Base-by-base conservation (phyloP, 176 grass and related monocot genomes). In the Phoenix roebelenii region DNA sequence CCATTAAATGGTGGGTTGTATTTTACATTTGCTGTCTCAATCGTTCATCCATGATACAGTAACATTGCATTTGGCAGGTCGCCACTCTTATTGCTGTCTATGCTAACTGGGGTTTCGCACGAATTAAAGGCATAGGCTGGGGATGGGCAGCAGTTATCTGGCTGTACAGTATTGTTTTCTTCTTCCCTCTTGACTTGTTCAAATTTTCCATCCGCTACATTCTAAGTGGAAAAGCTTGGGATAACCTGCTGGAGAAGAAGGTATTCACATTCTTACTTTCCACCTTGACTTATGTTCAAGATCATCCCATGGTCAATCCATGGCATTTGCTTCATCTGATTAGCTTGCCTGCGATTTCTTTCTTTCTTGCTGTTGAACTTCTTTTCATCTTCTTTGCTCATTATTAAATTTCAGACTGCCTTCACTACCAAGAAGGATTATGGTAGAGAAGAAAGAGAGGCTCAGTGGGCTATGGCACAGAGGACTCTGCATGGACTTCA, bases 371-470 rank as follows among this genome's bases (percentile, higher is more conserved):
- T 44, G 35, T 12, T 44, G 35, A 44, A 44, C 35, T 44, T 44
- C 35, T 44, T 44, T 14, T 44, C 9, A 44, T 14, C 35, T 12
- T 44, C 9, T 44, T 44, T 44, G 9, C 35, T 44, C 5, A 9
- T 44, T 44, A 44, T 44, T 17, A 64, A 7, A 20, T 49, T 49
- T 18, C 72, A 89, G 94, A 77, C 83, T 12, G 79, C 78, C 5
- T 98, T 98, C 75, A 89, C 94, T 23, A 72, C 70, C 7, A 98
- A 98, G 76, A 89, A 98, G 76, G 88, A 98, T 76, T 98, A 89
- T 15, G 94, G 94, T 4, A 80, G 68, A 28, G 84, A 85, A 76
- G 85, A 98, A 67, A 80, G 94, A 56, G 88, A 92, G 67, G 76
- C 88, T 25, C 82, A 93, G 76, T 98, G 94, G 94, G 94, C 94